A percentile compares a stretch with the other conserved stretches of the same genome.
Conservation (phyloP, 805 yeast species). For the Saccharomycopsis schoenii region DNA sequence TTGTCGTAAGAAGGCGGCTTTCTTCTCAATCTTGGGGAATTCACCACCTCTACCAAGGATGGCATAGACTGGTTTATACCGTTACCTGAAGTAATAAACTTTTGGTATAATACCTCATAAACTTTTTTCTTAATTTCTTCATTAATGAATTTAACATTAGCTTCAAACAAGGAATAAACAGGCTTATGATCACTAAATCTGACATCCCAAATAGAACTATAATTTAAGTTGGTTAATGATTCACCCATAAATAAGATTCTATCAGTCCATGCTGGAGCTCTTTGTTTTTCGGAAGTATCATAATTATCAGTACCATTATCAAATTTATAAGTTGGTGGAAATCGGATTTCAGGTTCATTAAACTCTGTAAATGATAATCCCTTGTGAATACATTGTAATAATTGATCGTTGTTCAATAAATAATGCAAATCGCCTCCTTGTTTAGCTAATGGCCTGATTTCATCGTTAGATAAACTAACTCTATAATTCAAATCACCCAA, state of each 20-base stretch:
- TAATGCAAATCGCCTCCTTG: constrained; percentile 32
- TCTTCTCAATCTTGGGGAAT: constrained; percentile 1
- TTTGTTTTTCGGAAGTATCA: constrained; percentile 84
- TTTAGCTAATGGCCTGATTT: constrained; percentile 47
- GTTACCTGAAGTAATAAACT: constrained; percentile 31
- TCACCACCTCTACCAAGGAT: constrained; percentile 20
- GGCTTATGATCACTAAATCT: constrained; percentile 85
- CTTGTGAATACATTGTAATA: constrained; percentile 59
- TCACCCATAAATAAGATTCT: constrained; percentile 62
- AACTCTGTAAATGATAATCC: constrained; percentile 69
- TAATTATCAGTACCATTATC: constrained; percentile 74
- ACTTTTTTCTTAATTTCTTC: constrained; percentile 47
- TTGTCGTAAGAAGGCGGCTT: neutral
- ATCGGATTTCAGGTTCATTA: constrained; percentile 64
- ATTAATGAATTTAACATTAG: constrained; percentile 60
- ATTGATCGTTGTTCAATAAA: constrained; percentile 67
- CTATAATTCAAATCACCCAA: constrained; percentile 84
- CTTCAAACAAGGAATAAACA: constrained; percentile 69
- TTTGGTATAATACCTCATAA: constrained; percentile 48
- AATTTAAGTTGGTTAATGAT: constrained; percentile 50
- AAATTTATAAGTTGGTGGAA: constrained; percentile 87
- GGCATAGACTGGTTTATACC: constrained; percentile 21
- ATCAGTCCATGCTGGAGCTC: constrained; percentile 97
- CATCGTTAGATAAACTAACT: constrained; percentile 52
- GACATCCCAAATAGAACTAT: constrained; percentile 52